phyloP scores from a whole-genome alignment of 805 yeast species.

The Yarrowia sp. region DNA sequence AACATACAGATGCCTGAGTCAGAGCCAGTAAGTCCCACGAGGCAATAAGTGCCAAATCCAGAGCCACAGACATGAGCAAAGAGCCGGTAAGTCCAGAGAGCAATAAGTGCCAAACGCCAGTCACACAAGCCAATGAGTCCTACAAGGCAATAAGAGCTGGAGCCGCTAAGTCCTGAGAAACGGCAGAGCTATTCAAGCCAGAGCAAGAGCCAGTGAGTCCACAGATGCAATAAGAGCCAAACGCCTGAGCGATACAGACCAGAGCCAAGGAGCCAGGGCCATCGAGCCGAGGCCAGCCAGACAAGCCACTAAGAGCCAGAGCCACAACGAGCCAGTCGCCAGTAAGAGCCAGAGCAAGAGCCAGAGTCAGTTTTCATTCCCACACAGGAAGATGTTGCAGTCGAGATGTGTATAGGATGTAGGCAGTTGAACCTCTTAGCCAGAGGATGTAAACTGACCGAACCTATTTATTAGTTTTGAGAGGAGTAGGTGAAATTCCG shows the following conservation, averaged over 20 bases:
- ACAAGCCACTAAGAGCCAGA: not conserved
- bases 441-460: constrained; percentile 13
- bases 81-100: constrained; percentile 10
- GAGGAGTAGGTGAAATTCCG: constrained; percentile 15
- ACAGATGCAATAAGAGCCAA: constrained; percentile 6
- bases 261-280: constrained; percentile 15
- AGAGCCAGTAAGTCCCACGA: constrained; percentile 2
- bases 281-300: constrained; percentile 5
- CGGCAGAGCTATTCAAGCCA: not conserved
- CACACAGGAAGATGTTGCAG: constrained; percentile 7
- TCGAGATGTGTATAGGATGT: constrained; percentile 18
- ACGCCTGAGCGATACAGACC: not conserved
- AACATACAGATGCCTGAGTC: not conserved
- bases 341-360: constrained; percentile 15
- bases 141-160: not conserved
- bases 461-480: constrained; percentile 1
- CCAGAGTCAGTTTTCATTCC: not conserved
- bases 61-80: not conserved
- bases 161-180: not conserved
- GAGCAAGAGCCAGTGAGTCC: constrained; percentile 19
- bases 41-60: constrained; percentile 9
- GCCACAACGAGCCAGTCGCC: not conserved
- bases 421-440: constrained; percentile 19
- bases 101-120: constrained; percentile 10
- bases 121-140: not conserved